Evolutionary conservation across 495 filamentous ascomycete genomes (phyloP).

Genomic region (Aspergillus heteromorphus): DNA sequence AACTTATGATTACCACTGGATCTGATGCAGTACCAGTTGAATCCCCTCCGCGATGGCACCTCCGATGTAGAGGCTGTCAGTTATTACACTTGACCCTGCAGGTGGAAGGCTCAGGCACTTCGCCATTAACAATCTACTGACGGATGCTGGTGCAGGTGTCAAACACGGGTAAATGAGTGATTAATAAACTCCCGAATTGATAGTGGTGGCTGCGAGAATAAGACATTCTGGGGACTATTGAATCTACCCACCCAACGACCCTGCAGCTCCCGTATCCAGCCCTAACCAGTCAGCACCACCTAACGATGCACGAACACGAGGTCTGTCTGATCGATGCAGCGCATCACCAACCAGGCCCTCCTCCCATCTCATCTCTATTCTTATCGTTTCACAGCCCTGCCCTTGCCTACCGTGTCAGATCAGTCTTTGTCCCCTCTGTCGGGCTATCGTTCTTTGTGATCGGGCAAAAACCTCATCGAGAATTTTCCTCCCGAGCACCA

Average conservation of each 20-base stretch:
- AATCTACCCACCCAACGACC: neutral
- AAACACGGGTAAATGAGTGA: neutral
- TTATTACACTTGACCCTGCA: slow-evolving; percentile 31
- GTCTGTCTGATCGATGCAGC: neutral
- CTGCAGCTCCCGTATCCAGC: neutral
- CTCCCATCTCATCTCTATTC: neutral
- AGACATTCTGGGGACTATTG: neutral
- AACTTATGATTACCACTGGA: slow-evolving; percentile 6
- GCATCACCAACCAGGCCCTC: neutral
- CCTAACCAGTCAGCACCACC: neutral
- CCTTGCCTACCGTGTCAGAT: neutral
- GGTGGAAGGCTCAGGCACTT: slow-evolving; percentile 19
- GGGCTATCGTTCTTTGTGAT: neutral
- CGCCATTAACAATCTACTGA: slow-evolving; percentile 27
- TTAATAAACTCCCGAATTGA: neutral
- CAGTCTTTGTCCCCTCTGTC: neutral
- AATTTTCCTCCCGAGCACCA: neutral
- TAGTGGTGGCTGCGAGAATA: neutral
- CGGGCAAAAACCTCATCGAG: neutral
- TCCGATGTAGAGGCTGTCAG: slow-evolving; percentile 21
- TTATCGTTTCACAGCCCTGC: neutral
- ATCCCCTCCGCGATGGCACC: slow-evolving; percentile 21
- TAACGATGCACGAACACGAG: neutral
- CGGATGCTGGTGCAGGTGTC: slow-evolving; percentile 25
- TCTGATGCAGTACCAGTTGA: slow-evolving; percentile 17